Base-by-base conservation (phyloP, 2,329 filamentous ascomycete genomes). In the Hymenoscyphus infarciens region DNA sequence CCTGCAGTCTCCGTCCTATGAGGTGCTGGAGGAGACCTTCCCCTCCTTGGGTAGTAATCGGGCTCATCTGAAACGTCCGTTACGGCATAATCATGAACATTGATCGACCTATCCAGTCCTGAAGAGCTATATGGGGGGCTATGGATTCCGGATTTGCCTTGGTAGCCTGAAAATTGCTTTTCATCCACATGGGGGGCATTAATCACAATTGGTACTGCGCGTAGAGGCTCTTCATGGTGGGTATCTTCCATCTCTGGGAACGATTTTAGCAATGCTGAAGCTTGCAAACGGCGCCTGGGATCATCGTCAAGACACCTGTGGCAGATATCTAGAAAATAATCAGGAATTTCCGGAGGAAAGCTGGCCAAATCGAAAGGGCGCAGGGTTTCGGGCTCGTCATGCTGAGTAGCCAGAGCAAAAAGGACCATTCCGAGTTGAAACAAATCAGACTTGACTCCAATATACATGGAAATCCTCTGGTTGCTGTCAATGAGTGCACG, bases 341-440 rank as follows among this genome's bases (percentile, higher is more conserved):
- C 79, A 0, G 95, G 95, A 8, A 96, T 82, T 29, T 87, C 80
- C 11, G 82, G 75, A 57, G 85, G 83, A 5, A 86, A 76, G 19
- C 29, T 75, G 73, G 4, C 80, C 10, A 89, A 77, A 25, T 78
- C 79, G 64, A 97, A 77, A 0, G 93, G 93, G 22, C 91, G 83
- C 64, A 90, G 87, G 22, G 85, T 82, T 74, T 98, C 95, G 1
- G 95, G 95, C 71, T 98, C 94, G 71, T 98, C 94, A 61, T 93
- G 86, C 68, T 94, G 85, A 72, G 89, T 89, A 1, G 92, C 94
- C 55, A 99, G 79, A 25, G 91, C 92, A 92, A 94, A 99, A 2
- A 99, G 79, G 1, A 97, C 72, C 95, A 99, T 99, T 5, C 95
- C 95, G 5, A 98, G 83, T 76, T 99, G 95, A 72, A 90, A 99